Base-by-base conservation (phyloP, 768 basidiomycete genomes). In the Tricholoma furcatifolium region DNA sequence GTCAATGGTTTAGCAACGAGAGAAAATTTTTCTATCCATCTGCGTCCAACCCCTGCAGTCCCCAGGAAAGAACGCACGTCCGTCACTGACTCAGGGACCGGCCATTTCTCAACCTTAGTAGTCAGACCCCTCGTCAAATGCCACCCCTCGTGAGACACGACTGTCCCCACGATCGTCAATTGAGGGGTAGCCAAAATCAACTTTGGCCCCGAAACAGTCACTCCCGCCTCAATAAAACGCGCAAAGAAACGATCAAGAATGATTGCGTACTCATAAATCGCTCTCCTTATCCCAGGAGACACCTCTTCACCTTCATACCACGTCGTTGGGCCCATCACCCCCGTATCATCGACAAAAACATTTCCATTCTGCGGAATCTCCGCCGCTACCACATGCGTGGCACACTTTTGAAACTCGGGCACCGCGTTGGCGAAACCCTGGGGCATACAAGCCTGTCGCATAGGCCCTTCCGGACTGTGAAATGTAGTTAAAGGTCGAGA, bases 131-230 rank as follows among this genome's bases (percentile, higher is more conserved):
- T n/a, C n/a, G n/a, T n/a, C n/a, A n/a, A n/a, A n/a, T n/a, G n/a
- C n/a, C n/a, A n/a, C n/a, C n/a, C n/a, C n/a, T n/a, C n/a, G n/a
- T n/a, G n/a, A n/a, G n/a, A n/a, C n/a, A n/a, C n/a, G n/a, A n/a
- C n/a, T n/a, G n/a, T n/a, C n/a, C n/a, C n/a, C 14, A 72, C 69
- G 18, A 74, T 67, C 2, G 56, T 36, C 0, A 70, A 52, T 0
- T 47, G 10, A 0, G 61, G 60, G 0, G 61, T 59, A 0, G 63
- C 65, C 0, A 67, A 49, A 4, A 63, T 44, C 0, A 67, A 36
- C 46, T 73, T 74, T 27, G 48, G 47, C 6, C 69, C 71, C 1
- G 71, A 72, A 0, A 65, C 64, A 0, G 71, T 74, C 0, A 67
- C 55, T n/a, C n/a, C n/a, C n/a, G n/a, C n/a, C n/a, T n/a, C n/a